These are phyloP conservation scores for Talaromyces liani DNA, from an alignment of 495 filamentous ascomycete species.

Conservation along the genomic window DNA sequence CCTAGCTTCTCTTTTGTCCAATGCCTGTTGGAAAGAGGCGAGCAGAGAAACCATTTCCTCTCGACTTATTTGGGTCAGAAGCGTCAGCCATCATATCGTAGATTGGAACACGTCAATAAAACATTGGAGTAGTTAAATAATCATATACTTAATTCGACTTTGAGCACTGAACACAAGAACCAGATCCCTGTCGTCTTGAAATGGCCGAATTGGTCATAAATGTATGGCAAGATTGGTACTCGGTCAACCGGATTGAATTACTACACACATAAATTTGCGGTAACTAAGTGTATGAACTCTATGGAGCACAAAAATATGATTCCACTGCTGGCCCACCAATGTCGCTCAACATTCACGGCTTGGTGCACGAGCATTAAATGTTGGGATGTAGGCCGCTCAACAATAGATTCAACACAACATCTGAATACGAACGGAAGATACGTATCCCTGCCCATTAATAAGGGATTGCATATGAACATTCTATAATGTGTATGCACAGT, in stretches of 20 bases:
- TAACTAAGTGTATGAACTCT: background rate
- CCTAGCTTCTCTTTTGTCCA: constrained; percentile 33
- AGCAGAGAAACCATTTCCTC: constrained; percentile 19
- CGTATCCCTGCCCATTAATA: background rate
- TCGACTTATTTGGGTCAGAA: background rate
- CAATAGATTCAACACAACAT: background rate
- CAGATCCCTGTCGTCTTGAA: background rate
- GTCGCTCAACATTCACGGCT: background rate
- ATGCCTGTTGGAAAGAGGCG: constrained; percentile 25
- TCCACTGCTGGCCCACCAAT: too few relatives aligned
- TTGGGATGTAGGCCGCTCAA: background rate
- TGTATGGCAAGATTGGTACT: background rate
- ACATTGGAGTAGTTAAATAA: background rate
- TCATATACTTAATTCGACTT: background rate
- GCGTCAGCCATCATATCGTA: background rate
- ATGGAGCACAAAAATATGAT: background rate
- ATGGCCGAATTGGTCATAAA: background rate
- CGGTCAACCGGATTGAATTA: background rate
- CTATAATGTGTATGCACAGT: background rate
- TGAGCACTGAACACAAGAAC: background rate
- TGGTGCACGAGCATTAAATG: background rate
- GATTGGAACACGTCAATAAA: background rate
- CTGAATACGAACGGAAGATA: background rate
- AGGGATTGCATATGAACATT: background rate
- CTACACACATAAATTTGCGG: background rate